Conservation (phyloP, 306 rosid species). For the Vigna angularis region DNA sequence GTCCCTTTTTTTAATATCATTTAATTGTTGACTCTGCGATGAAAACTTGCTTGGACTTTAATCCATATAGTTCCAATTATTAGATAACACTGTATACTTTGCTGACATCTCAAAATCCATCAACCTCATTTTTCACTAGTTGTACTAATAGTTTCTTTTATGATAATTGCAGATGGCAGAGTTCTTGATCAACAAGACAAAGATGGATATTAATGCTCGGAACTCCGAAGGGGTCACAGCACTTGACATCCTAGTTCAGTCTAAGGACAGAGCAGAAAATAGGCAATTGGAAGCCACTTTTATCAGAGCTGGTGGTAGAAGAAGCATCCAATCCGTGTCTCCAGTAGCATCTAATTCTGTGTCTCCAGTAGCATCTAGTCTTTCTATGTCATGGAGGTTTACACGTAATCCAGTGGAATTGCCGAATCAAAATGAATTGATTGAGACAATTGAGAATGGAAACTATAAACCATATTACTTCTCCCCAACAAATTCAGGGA, state of each 20-base stretch:
- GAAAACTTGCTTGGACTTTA: not conserved
- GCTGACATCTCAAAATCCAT: too few relatives aligned
- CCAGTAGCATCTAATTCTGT: conserved; percentile 36
- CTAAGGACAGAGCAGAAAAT: conserved; percentile 52
- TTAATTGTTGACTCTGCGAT: not conserved
- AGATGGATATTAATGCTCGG: conserved; percentile 57
- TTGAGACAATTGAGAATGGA: conserved; percentile 45
- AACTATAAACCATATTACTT: conserved; percentile 32
- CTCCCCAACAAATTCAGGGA: conserved; percentile 35
- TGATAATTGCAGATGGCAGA: conserved; percentile 63
- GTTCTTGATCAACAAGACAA: conserved; percentile 61
- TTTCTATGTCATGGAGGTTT: conserved; percentile 42
- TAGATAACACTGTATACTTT: too few relatives aligned
- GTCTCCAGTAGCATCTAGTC: conserved; percentile 40
- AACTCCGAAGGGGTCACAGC: conserved; percentile 66
- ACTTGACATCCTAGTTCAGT: conserved; percentile 61
- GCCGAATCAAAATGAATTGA: conserved; percentile 36
- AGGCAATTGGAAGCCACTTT: conserved; percentile 50
- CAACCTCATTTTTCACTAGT: not conserved
- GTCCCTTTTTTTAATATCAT: not conserved
- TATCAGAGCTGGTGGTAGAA: conserved; percentile 61
- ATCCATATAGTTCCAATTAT: not conserved
- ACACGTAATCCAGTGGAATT: conserved; percentile 46
- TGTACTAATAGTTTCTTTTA: not conserved
- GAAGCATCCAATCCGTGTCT: conserved; percentile 40